Conservation (phyloP, 176 grass and related monocot genomes). For the maize (Zea mays) region DNA sequence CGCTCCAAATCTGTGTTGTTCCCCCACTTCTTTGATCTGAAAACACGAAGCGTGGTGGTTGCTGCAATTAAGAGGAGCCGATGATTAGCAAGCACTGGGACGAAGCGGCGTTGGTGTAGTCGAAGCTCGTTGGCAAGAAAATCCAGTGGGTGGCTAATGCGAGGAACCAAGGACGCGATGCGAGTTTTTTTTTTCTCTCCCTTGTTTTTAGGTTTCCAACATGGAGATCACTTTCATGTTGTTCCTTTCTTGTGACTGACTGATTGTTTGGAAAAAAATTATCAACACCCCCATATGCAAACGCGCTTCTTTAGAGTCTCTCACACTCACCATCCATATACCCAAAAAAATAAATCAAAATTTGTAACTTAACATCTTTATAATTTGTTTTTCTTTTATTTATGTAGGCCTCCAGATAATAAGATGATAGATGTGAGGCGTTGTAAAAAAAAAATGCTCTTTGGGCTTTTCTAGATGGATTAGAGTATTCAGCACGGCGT, state of each 20-base stretch:
- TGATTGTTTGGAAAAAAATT: not conserved
- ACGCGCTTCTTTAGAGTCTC: too few species aligned
- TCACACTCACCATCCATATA: too few species aligned
- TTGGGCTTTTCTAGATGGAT: slow-evolving; percentile 20
- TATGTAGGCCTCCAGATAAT: too few species aligned
- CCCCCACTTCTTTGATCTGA: not conserved
- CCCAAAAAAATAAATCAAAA: too few species aligned
- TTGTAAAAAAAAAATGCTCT: not conserved
- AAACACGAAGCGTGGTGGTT: not conserved
- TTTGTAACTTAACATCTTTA: too few species aligned
- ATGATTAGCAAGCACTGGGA: not conserved
- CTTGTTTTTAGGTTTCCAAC: not conserved
- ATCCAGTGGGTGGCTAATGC: not conserved
- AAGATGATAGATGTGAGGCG: too few species aligned
- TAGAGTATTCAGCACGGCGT: slow-evolving; percentile 11
- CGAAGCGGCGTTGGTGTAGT: not conserved
- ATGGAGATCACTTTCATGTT: slow-evolving; percentile 25
- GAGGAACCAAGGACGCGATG: not conserved
- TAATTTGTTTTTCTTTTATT: too few species aligned
- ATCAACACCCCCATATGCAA: too few species aligned
- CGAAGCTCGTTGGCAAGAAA: not conserved
- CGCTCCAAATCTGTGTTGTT: slow-evolving; percentile 31
- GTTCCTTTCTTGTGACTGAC: slow-evolving; percentile 5
- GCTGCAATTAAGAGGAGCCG: slow-evolving; percentile 3
- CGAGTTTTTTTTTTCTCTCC: not conserved